A percentile compares a stretch with the other conserved stretches of the same genome.
Conservation (phyloP, 2,329 filamentous ascomycete species). For the Fusarium mangiferae region DNA sequence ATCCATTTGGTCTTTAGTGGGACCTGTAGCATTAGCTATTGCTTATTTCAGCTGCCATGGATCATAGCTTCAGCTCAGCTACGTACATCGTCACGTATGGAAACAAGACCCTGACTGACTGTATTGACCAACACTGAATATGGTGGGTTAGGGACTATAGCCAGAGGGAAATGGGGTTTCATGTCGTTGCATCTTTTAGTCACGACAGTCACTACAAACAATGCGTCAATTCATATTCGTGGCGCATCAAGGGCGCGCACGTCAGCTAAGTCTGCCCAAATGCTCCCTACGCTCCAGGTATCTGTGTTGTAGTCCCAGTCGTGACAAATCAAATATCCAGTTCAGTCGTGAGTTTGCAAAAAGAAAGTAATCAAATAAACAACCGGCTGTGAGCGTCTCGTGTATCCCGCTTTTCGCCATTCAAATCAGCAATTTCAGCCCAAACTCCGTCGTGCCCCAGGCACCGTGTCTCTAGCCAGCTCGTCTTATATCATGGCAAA, state of each 20-base stretch:
- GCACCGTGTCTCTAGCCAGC: slow-evolving; percentile 13
- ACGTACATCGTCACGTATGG: background rate
- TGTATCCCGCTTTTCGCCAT: slow-evolving; percentile 39
- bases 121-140: background rate
- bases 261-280: slow-evolving; percentile 10
- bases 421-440: slow-evolving; percentile 22
- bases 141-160: background rate
- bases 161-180: background rate
- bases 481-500: background rate
- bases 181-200: background rate
- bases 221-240: slow-evolving; percentile 37
- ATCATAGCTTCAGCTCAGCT: slow-evolving; percentile 4
- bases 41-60: slow-evolving; percentile 31
- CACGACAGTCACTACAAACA: background rate
- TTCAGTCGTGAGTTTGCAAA: slow-evolving; percentile 4
- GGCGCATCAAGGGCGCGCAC: slow-evolving; percentile 15
- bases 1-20: background rate
- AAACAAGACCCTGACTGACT: background rate
- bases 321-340: slow-evolving; percentile 12
- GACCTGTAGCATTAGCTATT: slow-evolving; percentile 5
- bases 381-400: slow-evolving; percentile 37
- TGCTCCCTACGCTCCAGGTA: slow-evolving; percentile 37
- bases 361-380: slow-evolving; percentile 6
- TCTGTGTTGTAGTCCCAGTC: slow-evolving; percentile 33
- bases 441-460: slow-evolving; percentile 31